Evolutionary conservation across 78 protist genomes (phyloP), one percentile per base, ranked within the genome.

Genomic region (Dictyostelium capitatum): DNA sequence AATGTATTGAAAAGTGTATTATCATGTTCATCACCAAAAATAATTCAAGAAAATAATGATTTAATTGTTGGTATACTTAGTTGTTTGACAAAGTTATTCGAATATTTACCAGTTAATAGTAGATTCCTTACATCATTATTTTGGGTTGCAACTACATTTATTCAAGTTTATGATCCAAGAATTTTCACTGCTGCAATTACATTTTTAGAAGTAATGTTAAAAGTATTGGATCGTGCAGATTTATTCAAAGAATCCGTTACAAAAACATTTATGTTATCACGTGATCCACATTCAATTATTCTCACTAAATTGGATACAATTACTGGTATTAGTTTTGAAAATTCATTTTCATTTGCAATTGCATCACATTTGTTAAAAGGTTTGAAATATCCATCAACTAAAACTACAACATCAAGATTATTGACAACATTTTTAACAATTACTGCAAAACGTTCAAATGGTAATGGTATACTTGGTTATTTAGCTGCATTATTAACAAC

Each of bases 141-240:
- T 48, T 95, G 97, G 97, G 59, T 91, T 3, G 90, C 95, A 20
- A 73, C 94, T 8, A 47, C 89, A 25, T 51, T 92, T 28, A 20
- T 82, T 25, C 95, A 90, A 53, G 12, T 95, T 6, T 73, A 89
- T 23, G 75, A 82, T 0, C 46, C 43, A 48, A 51, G 67, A n/a
- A 62, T 95, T n/a, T 95, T 82, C 82, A 28, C 79, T 12, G 75
- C 84, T 1, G 95, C 90, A 5, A 48, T 95, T 65, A 30, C 83
- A 10, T 28, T 95, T 15, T 32, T 95, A 1, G 95, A 90, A 20
- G 79, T 53, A 3, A 47, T 75, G 57, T 11, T 95, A 28, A 56
- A 54, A 28, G 77, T 89, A 47, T 3, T 89, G 30, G 95, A 95
- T 80, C 83, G 77, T 46, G 48, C 50, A 3, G 91, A 85, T 19